Percentiles rank a stretch among this genome's conserved stretches.
phyloP scores from a whole-genome alignment of 2,329 filamentous ascomycete genomes.

The Sclerotinia spermophila region DNA sequence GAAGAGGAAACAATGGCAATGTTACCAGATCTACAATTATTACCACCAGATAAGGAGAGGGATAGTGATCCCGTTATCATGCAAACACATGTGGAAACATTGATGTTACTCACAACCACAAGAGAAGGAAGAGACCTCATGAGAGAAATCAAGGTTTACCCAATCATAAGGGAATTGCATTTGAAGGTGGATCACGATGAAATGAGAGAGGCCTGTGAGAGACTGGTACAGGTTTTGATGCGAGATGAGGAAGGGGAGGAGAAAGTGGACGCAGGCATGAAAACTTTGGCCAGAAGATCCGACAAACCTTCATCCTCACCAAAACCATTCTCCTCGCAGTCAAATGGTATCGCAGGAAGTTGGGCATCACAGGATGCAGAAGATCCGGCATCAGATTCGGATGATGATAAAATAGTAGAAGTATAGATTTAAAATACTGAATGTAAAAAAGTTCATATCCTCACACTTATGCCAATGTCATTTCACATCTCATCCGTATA shows the following conservation, averaged over 20 bases:
- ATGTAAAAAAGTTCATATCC: background rate
- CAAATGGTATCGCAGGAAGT: slow-evolving; percentile 19
- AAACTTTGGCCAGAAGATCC: slow-evolving; percentile 25
- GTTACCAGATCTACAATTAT: slow-evolving; percentile 83
- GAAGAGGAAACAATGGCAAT: slow-evolving; percentile 84
- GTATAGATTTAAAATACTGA: slow-evolving; percentile 27
- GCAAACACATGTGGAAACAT: slow-evolving; percentile 82
- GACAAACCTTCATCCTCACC: background rate
- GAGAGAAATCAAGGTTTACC: slow-evolving; percentile 78
- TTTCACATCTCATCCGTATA: background rate
- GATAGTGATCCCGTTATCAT: slow-evolving; percentile 75
- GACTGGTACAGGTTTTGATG: slow-evolving; percentile 68
- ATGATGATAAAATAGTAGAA: slow-evolving; percentile 37
- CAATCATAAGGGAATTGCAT: slow-evolving; percentile 84
- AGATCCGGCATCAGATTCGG: slow-evolving; percentile 29
- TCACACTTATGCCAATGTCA: background rate
- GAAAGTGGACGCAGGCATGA: slow-evolving; percentile 34
- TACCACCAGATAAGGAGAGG: slow-evolving; percentile 84
- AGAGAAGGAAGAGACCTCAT: slow-evolving; percentile 69
- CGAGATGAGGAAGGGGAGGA: slow-evolving; percentile 37
- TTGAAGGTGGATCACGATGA: slow-evolving; percentile 70
- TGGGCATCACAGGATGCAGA: slow-evolving; percentile 29
- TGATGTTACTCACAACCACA: slow-evolving; percentile 79
- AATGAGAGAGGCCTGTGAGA: slow-evolving; percentile 80
- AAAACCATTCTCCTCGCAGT: slow-evolving; percentile 20